Percentiles rank a stretch among this genome's conserved stretches.
Conservation (phyloP, 2,329 filamentous ascomycete genomes). For the Diplodia mutila region DNA sequence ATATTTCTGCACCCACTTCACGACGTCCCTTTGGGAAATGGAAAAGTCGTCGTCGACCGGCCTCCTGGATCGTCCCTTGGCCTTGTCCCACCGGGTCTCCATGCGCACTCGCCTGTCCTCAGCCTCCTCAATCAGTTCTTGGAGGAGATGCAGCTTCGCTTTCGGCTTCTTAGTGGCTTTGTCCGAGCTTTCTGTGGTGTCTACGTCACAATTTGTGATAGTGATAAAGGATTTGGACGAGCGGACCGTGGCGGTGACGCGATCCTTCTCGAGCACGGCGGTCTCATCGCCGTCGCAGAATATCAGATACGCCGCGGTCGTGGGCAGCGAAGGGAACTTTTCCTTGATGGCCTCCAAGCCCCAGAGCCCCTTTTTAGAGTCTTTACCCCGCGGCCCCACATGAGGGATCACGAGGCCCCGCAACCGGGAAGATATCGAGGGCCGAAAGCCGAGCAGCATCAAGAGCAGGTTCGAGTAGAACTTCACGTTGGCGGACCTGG, state of each 20-base stretch:
- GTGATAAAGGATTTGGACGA: constrained; percentile 57
- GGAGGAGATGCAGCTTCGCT: constrained; percentile 26
- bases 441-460: constrained; percentile 58
- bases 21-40: constrained; percentile 43
- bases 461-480: constrained; percentile 56
- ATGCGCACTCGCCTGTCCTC: constrained; percentile 39
- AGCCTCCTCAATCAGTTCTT: constrained; percentile 41
- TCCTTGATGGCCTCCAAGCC: constrained; percentile 37
- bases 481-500: constrained; percentile 39
- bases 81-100: constrained; percentile 35
- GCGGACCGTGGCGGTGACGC: constrained; percentile 49
- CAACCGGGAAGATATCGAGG: constrained; percentile 58
- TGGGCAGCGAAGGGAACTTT: constrained; percentile 44
- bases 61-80: constrained; percentile 21
- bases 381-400: neutral
- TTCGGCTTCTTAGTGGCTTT: constrained; percentile 26
- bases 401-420: constrained; percentile 48
- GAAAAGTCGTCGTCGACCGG: constrained; percentile 30
- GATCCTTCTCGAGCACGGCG: constrained; percentile 61
- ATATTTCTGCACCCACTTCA: constrained; percentile 54
- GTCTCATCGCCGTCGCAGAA: constrained; percentile 56
- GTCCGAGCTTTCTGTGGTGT: constrained; percentile 29
- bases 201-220: constrained; percentile 60
- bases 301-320: constrained; percentile 61
- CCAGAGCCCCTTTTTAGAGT: constrained; percentile 15